phyloP scores from a whole-genome alignment of 73 alveolate species.

The Tetrahymena thermophila region DNA sequence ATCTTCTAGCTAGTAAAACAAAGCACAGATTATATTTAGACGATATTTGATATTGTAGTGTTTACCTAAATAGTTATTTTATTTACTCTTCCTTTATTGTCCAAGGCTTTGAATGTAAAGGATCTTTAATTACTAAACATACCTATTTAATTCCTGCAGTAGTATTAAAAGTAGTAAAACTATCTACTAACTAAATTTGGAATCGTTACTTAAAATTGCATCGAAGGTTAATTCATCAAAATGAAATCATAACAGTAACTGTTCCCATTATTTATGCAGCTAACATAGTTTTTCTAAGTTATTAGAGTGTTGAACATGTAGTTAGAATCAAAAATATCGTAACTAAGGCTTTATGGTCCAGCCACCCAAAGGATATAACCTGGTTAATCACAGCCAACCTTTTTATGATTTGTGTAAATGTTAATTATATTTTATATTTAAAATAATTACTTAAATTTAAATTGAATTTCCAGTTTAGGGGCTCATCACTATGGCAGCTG shows the following conservation, averaged over 20 bases:
- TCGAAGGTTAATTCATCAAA: neutral
- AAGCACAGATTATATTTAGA: neutral
- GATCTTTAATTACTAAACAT: neutral
- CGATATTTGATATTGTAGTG: neutral
- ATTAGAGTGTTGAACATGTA: neutral
- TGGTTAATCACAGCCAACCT: neutral
- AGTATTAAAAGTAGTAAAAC: neutral
- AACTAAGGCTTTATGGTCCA: neutral
- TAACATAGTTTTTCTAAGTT: neutral
- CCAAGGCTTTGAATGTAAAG: neutral
- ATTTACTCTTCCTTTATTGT: neutral
- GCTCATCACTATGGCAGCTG: neutral
- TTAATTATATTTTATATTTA: too few relatives aligned
- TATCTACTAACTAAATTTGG: neutral
- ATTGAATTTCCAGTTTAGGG: neutral
- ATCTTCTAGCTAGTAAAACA: neutral
- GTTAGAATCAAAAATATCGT: neutral
- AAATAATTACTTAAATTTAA: neutral
- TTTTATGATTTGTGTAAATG: neutral
- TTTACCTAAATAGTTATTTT: neutral
- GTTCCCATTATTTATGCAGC: neutral
- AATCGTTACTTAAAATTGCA: neutral
- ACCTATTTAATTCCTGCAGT: neutral
- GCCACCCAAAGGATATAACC: neutral
- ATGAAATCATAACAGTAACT: neutral